Base-by-base conservation (phyloP, 2,329 filamentous ascomycete genomes). In the Phaeosphaeria sp. region DNA sequence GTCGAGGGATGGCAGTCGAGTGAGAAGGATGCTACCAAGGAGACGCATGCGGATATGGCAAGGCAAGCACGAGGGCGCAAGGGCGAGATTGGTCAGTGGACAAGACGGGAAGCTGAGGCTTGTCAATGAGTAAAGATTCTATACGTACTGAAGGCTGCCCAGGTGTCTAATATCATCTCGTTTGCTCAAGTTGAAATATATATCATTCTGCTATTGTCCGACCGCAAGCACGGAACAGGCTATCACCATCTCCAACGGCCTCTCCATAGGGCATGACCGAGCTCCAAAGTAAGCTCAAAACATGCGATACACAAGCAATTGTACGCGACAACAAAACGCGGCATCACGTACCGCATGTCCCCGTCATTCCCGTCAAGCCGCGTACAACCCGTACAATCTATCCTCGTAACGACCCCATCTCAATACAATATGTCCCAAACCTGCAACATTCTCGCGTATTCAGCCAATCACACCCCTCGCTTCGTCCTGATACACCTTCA, bases 401-500 rank as follows among this genome's bases (percentile, higher is more conserved):
- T 33, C 20, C 18, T 39, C 10, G 27, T 21, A 21, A 39, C 18
- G 27, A 21, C n/a, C 30, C 9, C 30, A 63, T 61, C 62, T 52
- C 25, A n/a, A 39, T 39, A 39, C 36, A 39, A 17, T 39, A 6
- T 15, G 17, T 56, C 36, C 13, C 36, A 39, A n/a, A 54, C 55
- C 22, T 64, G 59, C 60, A 56, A 52, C 27, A 46, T 15, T 17
- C 18, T 23, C 46, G 18, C 3, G 2, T 10, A 46, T 41, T 61
- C 62, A 66, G 66, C 63, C 52, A 64, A 22, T 49, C 50, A 46
- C 23, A 23, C 21, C 21, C 41, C 22, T 36, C 58, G 36, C 25
- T 41, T 42, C 30, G 42, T 57, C 55, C 27, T 56, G 56, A 58
- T 47, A 59, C 62, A 54, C 52, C 18, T 58, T 62, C 49, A 62